Percentiles rank a stretch among this genome's conserved stretches.
Conservation (phyloP, 495 filamentous ascomycete genomes). For the Xylaria longipes region DNA sequence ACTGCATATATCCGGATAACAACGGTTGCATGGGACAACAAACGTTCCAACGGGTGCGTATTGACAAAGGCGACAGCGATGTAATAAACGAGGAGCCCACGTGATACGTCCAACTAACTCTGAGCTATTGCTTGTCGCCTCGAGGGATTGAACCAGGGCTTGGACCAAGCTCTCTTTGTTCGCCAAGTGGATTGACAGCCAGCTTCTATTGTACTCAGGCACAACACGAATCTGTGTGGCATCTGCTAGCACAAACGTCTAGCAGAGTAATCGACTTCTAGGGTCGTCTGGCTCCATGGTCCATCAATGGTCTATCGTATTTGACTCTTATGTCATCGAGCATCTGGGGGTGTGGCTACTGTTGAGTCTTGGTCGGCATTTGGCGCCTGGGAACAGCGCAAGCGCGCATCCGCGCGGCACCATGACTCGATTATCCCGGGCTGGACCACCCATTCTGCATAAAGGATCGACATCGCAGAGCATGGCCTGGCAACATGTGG, state of each 20-base stretch:
- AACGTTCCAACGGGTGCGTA: conserved; percentile 28
- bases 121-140: background rate
- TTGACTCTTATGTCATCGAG: background rate
- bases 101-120: conserved; percentile 9
- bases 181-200: background rate
- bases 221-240: background rate
- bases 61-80: conserved; percentile 27
- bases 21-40: conserved; percentile 16
- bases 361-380: conserved; percentile 4
- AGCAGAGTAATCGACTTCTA: background rate
- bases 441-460: conserved; percentile 10
- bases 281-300: background rate
- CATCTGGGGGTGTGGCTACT: background rate
- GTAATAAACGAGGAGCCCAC: conserved; percentile 17
- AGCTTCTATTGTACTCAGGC: background rate
- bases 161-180: background rate
- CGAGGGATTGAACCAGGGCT: background rate
- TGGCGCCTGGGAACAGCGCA: conserved; percentile 9
- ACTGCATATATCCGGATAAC: conserved; percentile 16
- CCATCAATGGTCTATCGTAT: background rate
- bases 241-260: background rate
- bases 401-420: conserved; percentile 19
- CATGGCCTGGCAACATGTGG: conserved; percentile 1
- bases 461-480: conserved; percentile 14
- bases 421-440: background rate